Base-by-base conservation (phyloP, 1,284 basidiomycete species). In the Termitomyces sp. region DNA sequence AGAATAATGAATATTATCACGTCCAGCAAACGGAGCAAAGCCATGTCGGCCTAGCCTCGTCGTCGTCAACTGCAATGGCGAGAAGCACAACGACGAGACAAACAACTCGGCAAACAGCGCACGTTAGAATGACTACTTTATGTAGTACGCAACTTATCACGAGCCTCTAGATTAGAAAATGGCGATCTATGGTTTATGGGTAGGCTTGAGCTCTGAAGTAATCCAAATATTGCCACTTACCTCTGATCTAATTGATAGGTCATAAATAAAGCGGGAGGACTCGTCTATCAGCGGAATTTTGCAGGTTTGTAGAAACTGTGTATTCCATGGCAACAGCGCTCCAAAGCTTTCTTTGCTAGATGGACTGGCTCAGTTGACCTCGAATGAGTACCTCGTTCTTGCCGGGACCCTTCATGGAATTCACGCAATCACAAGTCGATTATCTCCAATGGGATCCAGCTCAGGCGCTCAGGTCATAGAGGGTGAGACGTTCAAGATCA, bases 351-450 rank as follows among this genome's bases (percentile, higher is more conserved):
- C 16, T 37, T 38, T 41, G 64, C 16, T 45, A 95, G 94, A 94
- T 63, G 91, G 91, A 10, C 84, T 97, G 41, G 86, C 91, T 7
- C 82, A 84, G 51, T 73, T 95, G 58, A 86, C 89, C 6, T 93
- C 96, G n/a, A 99, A 99, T 72, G 96, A 98, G 69, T 91, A 97
- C 62, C 86, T 99, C 55, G 91, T 99, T 18, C 83, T 99, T 28
- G 97, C 97, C 1, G 96, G 97, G 46, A 99, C 97, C 7, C 73
- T 99, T 48, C 97, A 99, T 62, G 95, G 96, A 48, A 97, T 99
- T 40, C 97, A 99, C 65, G 97, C 97, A 11, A 99, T 99, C 64
- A 97, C 96, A 0, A 88, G 90, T 57, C 84, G 92, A 38, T 77
- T 99, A 40, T 92, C 91, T 3, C 97, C 97, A 0, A 83, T 81